phyloP scores from a whole-genome alignment of 1,284 basidiomycete species.

The Puccinia polysora region DNA sequence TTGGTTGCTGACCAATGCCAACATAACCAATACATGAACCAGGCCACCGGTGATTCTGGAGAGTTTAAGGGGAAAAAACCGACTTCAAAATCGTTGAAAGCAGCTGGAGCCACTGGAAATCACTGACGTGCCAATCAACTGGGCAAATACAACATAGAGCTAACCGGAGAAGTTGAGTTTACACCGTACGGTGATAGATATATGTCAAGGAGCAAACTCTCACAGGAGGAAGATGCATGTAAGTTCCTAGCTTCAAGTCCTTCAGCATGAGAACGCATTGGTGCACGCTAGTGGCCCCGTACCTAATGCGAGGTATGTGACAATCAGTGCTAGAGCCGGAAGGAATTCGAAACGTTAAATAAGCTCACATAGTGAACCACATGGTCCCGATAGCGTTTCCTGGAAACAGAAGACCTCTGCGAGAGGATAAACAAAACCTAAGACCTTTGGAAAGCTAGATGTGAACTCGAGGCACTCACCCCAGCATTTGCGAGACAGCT shows the following conservation, averaged over 20 bases:
- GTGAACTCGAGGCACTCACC: constrained; percentile 7
- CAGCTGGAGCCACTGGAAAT: no score
- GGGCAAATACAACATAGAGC: constrained; percentile 16
- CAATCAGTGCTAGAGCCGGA: not conserved
- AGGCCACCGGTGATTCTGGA: constrained; percentile 9
- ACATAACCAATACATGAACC: constrained; percentile 27
- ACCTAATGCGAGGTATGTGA: constrained; percentile 1
- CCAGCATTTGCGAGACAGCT: constrained; percentile 32
- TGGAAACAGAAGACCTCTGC: constrained; percentile 24
- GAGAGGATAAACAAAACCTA: not conserved
- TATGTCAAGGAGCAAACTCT: not conserved
- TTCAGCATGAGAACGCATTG: constrained; percentile 36
- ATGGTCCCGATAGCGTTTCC: constrained; percentile 39
- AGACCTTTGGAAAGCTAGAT: not conserved
- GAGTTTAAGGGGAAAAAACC: not conserved
- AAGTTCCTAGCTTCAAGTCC: constrained; percentile 32
- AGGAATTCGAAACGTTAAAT: not conserved
- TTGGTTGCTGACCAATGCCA: constrained; percentile 22
- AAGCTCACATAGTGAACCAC: constrained; percentile 35
- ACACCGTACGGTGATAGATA: not conserved
- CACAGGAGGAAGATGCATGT: constrained; percentile 30
- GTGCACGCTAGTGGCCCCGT: constrained; percentile 22
- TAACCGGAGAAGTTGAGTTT: not conserved
- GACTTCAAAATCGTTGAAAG: not conserved
- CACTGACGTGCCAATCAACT: constrained; percentile 34